A percentile compares a stretch with the other conserved stretches of the same genome.
Evolutionary conservation across 139 green algal genomes (phyloP).

Genomic region (Picocystis salinarum): DNA sequence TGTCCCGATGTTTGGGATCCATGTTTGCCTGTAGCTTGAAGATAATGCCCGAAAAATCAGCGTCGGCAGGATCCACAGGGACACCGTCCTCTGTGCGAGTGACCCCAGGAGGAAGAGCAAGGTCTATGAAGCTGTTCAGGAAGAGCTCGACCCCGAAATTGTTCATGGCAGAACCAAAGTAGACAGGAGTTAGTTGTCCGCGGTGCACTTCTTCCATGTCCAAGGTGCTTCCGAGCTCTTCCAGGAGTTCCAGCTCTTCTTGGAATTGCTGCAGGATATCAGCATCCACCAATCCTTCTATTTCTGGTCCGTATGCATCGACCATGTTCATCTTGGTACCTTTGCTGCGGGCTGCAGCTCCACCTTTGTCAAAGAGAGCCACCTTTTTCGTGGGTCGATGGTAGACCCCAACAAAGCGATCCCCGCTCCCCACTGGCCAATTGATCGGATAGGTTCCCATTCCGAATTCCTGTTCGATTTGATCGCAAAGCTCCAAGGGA

Average conservation of each 20-base stretch:
- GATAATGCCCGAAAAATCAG: constrained; percentile 40
- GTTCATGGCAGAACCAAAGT: constrained; percentile 50
- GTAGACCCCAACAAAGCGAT: constrained; percentile 26
- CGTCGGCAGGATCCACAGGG: constrained; percentile 14
- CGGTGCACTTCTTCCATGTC: constrained; percentile 30
- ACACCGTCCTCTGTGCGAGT: constrained; percentile 11
- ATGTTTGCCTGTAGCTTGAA: constrained; percentile 69
- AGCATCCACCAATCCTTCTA: constrained; percentile 27
- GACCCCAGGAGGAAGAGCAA: constrained; percentile 7
- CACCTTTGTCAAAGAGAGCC: constrained; percentile 12
- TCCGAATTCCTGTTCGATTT: constrained; percentile 54
- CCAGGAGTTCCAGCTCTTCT: constrained; percentile 55
- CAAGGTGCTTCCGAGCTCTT: constrained; percentile 38
- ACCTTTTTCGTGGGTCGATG: constrained; percentile 26
- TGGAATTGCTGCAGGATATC: constrained; percentile 39
- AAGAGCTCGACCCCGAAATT: constrained; percentile 65
- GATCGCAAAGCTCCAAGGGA: constrained; percentile 53
- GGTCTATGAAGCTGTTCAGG: constrained; percentile 28
- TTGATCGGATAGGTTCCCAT: constrained; percentile 46
- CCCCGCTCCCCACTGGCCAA: constrained; percentile 47
- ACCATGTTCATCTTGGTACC: constrained; percentile 2
- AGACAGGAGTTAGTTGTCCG: constrained; percentile 46
- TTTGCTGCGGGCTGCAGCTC: constrained; percentile 1
- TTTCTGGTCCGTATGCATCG: constrained; percentile 15
- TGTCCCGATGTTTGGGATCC: constrained; percentile 53